These are phyloP conservation scores for Grosmannia serpens DNA, from an alignment of 2,329 filamentous ascomycete genomes.

Conservation along the genomic window DNA sequence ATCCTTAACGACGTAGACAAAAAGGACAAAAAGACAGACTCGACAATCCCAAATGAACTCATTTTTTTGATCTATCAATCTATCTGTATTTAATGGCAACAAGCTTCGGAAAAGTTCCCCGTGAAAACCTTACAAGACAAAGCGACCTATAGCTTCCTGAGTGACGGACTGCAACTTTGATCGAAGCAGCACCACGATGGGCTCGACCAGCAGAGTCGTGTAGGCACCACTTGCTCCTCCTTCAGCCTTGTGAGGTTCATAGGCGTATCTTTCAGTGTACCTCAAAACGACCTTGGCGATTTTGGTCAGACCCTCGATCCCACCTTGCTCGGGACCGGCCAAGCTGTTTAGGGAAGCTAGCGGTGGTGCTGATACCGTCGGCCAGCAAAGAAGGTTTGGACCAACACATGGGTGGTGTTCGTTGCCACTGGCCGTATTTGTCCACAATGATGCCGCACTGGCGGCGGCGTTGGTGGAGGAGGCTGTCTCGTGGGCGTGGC, in stretches of 20 bases:
- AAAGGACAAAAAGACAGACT: too few species aligned
- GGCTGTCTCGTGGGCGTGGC: not conserved
- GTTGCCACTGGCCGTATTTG: not conserved
- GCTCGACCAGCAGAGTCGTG: not conserved
- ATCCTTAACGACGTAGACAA: too few species aligned
- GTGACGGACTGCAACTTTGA: not conserved
- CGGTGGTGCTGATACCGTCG: not conserved
- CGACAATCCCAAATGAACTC: too few species aligned
- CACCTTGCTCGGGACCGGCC: not conserved
- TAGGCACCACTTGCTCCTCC: not conserved
- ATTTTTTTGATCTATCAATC: too few species aligned
- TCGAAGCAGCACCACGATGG: not conserved
- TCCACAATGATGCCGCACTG: not conserved
- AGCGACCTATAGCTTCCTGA: not conserved
- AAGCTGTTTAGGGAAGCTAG: not conserved
- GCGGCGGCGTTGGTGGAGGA: not conserved
- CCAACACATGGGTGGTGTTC: not conserved
- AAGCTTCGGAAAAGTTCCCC: not conserved
- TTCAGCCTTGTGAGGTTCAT: not conserved
- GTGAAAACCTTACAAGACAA: not conserved
- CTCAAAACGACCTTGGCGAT: not conserved
- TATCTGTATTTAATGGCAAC: not conserved
- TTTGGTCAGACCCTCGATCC: not conserved
- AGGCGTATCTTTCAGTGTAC: not conserved
- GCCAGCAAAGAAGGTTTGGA: not conserved